These are phyloP conservation scores for Corymbia calophylla DNA, from an alignment of 441 rosid genomes.

Conservation along the genomic window DNA sequence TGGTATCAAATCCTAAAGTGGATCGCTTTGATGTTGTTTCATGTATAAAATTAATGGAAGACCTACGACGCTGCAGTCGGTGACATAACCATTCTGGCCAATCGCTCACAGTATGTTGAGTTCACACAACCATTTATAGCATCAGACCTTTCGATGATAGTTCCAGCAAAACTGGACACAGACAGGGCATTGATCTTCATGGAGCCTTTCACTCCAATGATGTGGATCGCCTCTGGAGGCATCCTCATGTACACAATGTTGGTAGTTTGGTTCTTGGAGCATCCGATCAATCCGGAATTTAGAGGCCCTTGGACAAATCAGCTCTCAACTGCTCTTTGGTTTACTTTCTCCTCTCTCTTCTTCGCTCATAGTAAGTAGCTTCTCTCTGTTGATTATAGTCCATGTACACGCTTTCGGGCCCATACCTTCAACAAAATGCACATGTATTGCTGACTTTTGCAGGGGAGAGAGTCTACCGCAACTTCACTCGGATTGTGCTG, in stretches of 20 bases:
- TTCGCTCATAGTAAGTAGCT: neutral
- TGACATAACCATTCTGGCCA: neutral
- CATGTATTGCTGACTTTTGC: neutral
- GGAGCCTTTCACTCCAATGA: neutral
- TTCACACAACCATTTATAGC: neutral
- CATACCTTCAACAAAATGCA: neutral
- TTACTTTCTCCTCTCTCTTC: neutral
- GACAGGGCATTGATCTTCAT: neutral
- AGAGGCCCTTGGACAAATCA: neutral
- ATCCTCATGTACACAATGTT: neutral
- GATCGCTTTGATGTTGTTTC: neutral
- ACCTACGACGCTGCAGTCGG: neutral
- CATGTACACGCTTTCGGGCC: neutral
- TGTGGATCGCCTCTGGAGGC: neutral
- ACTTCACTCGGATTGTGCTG: neutral
- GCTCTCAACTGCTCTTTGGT: neutral
- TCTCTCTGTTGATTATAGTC: neutral
- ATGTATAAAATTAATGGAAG: neutral
- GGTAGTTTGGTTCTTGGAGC: neutral
- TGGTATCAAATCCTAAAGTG: neutral
- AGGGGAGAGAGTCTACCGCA: neutral
- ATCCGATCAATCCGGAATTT: neutral
- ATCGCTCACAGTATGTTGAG: neutral
- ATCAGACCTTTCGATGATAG: neutral
- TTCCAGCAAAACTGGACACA: neutral